Evolutionary conservation across 352 stramenopile species (phyloP), one percentile per base, ranked within the genome.

Genomic region (Globisporangium spiculum): DNA sequence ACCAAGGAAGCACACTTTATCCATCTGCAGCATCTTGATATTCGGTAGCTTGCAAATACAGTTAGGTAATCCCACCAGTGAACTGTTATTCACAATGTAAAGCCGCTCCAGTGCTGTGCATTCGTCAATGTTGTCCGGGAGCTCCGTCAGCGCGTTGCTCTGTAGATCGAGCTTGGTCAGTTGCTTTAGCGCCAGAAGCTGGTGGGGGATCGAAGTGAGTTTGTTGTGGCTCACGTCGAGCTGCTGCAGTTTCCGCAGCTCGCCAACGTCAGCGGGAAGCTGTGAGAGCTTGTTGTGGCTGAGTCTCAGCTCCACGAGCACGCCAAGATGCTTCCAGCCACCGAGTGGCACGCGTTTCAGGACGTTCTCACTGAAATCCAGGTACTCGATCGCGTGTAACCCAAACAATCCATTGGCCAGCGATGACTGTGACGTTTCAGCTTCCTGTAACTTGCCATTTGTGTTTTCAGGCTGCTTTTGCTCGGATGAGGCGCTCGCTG

Each of bases 191-290:
- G 41, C 60, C 16, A 81, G 67, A 16, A 90, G 66, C 8, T 53
- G 27, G 0, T 38, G 34, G 16, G 78, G 81, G 0, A 90, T 18
- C 0, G 24, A 48, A 0, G 44, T 62, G 34, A 90, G 60, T 32
- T 77, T 81, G 61, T 90, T 90, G 56, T 59, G 57, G 34, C 75
- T 80, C 50, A 78, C n/a, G 54, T 86, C 81, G 16, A 90, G 81
- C 4, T 69, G 60, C 30, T 76, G 69, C 2, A 90, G 64, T 9
- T 62, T 69, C 2, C 52, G 26, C 4, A 84, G 66, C 0, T 63
- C 66, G 30, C 66, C 66, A 6, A 88, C 46, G 4, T 46, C 54
- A 3, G n/a, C 7, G 0, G 81, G 79, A 1, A 90, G 36, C 12
- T 12, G 32, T 32, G 73, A 36, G 1, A 90, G 70, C 4, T 77